A percentile compares a stretch with the other conserved stretches of the same genome.
Conservation (phyloP, 768 basidiomycete genomes). For the Lactarius hengduanensis region DNA sequence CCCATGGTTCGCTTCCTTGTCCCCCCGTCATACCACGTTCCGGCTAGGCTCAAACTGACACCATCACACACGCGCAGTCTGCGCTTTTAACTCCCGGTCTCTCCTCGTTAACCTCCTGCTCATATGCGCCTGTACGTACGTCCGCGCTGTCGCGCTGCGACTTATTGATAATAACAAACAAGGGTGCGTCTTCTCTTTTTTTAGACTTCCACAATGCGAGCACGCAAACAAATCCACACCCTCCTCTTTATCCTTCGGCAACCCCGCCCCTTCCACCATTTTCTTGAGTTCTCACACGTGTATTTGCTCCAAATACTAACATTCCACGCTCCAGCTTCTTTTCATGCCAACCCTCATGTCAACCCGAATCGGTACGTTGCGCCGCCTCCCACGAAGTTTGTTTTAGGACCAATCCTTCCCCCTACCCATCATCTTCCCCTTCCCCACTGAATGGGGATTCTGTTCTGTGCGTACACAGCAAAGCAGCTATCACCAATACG, state of each 20-base stretch:
- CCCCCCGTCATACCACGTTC: neutral
- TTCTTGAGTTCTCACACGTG: slow-evolving; percentile 9
- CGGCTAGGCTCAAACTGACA: neutral
- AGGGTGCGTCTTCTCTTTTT: slow-evolving; percentile 53
- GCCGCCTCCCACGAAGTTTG: neutral
- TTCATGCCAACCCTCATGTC: slow-evolving; percentile 96
- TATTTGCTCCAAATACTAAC: slow-evolving; percentile 41
- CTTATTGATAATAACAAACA: slow-evolving; percentile 92
- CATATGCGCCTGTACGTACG: slow-evolving; percentile 97
- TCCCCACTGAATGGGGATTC: neutral
- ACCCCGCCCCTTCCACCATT: neutral
- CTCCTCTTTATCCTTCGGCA: neutral
- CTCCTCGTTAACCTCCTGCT: slow-evolving; percentile 88
- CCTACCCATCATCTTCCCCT: too few species aligned
- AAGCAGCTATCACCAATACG: slow-evolving; percentile 94
- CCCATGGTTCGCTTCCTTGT: neutral
- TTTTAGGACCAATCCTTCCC: neutral
- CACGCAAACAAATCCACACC: slow-evolving; percentile 47
- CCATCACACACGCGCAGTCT: slow-evolving; percentile 49
- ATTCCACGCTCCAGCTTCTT: slow-evolving; percentile 58
- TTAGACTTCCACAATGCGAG: neutral
- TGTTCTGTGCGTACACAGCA: slow-evolving; percentile 46
- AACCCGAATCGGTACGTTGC: slow-evolving; percentile 80
- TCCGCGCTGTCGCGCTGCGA: slow-evolving; percentile 85
- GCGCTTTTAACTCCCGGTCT: slow-evolving; percentile 98